Conservation (phyloP, 805 yeast genomes). For the Metschnikowia amazonensis region DNA sequence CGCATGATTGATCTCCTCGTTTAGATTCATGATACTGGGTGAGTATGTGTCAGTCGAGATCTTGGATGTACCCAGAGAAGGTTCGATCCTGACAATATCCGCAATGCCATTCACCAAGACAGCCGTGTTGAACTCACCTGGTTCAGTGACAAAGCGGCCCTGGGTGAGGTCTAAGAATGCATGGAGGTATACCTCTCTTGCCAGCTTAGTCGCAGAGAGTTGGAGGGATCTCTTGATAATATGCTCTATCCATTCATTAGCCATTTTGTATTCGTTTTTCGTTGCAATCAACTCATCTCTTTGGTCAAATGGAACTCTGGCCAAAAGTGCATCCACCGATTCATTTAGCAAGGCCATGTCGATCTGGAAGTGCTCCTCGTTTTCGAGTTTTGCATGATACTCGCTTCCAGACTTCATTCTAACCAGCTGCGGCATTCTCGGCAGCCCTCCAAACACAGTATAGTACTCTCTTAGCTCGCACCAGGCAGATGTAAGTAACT, state of each 20-base stretch:
- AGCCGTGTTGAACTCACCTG: slow-evolving; percentile 17
- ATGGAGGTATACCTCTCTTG: slow-evolving; percentile 62
- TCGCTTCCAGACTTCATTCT: slow-evolving; percentile 46
- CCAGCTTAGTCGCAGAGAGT: slow-evolving; percentile 46
- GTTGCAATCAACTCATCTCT: slow-evolving; percentile 14
- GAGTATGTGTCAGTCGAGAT: not conserved
- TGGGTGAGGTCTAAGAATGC: slow-evolving; percentile 39
- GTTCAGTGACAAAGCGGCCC: slow-evolving; percentile 14
- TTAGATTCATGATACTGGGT: not conserved
- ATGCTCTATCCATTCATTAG: slow-evolving; percentile 39
- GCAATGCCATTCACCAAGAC: slow-evolving; percentile 59
- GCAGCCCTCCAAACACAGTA: slow-evolving; percentile 45
- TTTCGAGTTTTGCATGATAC: slow-evolving; percentile 16
- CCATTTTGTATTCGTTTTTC: slow-evolving; percentile 21
- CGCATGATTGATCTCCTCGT: not conserved
- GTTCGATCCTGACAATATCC: slow-evolving; percentile 11
- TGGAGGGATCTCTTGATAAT: slow-evolving; percentile 36
- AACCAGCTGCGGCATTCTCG: slow-evolving; percentile 15
- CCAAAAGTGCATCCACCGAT: slow-evolving; percentile 12
- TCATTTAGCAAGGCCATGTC: slow-evolving; percentile 34
- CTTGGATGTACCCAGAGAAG: not conserved
- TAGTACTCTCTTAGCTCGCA: slow-evolving; percentile 63
- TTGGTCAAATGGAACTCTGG: slow-evolving; percentile 6
- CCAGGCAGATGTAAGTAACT: slow-evolving; percentile 56
- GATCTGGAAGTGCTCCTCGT: slow-evolving; percentile 40